Evolutionary conservation across 2,329 filamentous ascomycete genomes (phyloP), one percentile per base, ranked within the genome.

Genomic region (Monosporascus sp.): DNA sequence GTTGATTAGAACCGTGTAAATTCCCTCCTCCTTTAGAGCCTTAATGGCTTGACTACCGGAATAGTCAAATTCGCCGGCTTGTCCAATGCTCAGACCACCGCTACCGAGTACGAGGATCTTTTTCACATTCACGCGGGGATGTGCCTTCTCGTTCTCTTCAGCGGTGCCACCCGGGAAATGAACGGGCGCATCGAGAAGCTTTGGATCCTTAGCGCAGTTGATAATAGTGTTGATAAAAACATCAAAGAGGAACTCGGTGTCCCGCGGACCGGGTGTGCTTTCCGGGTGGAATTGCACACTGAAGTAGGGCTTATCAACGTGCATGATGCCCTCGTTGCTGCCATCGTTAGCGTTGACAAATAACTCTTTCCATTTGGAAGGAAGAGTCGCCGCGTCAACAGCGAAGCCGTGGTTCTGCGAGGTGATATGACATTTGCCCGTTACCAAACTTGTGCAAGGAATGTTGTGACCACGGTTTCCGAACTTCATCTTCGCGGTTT

Each of bases 211-310:
- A 48, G 91, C 77, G 54, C 88, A 88, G 63, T 87, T 81, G 67
- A 82, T 77, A 61, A 97, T 89, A 20, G 91, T 88, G 73, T 87
- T 77, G 68, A 99, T 89, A 77, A 99, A 99, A 58, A 97, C 90
- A 71, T 99, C 92, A 60, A 99, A 99, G 25, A 99, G 80, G 68
- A 89, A 97, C 71, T 99, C 94, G 27, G 94, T 99, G 69, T 99
- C 94, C 37, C 90, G 84, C 50, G 94, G 94, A 54, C 94, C 94
- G 3, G 94, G 94, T 1, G 91, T 95, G 77, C 92, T 96, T 74
- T 99, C 94, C 0, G 94, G 94, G 68, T 99, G 94, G 76, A 99
- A 99, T 70, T 99, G 94, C n/a, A 97, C 94, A 78, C 91, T 97
- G 80, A 99, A 99, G 76, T 93, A 95, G 50, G 94, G 94, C 66